phyloP scores from a whole-genome alignment of 163 green algal genomes.

The Coccomyxa subellipsoidea region DNA sequence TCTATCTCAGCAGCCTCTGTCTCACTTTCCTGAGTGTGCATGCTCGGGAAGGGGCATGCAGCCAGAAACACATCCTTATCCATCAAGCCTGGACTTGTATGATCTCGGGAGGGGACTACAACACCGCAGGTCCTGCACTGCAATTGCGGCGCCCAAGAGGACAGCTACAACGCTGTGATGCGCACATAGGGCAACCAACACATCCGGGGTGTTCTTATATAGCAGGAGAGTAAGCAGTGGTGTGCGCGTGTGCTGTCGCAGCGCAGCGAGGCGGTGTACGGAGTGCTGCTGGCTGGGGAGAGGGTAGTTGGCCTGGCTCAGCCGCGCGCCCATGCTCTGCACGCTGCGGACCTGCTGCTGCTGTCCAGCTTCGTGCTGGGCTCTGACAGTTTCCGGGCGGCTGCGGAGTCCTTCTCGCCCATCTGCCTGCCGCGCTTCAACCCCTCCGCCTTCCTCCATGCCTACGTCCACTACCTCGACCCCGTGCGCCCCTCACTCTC shows the following conservation, averaged over 20 bases:
- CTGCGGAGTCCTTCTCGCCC: slow-evolving; percentile 60
- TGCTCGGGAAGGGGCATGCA: background rate
- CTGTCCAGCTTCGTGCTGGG: slow-evolving; percentile 62
- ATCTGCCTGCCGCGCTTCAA: slow-evolving; percentile 76
- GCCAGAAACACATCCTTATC: background rate
- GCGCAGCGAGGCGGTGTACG: slow-evolving; percentile 45
- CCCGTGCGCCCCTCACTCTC: background rate
- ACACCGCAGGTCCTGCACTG: no score
- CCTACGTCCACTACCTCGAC: slow-evolving; percentile 64
- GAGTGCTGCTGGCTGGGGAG: slow-evolving; percentile 43
- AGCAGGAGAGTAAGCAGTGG: background rate
- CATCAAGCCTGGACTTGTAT: no score
- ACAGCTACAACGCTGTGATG: no score
- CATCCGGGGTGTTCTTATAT: no score
- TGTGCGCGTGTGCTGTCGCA: slow-evolving; percentile 27
- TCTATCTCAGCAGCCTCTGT: no score
- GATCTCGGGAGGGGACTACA: no score
- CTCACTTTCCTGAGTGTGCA: background rate
- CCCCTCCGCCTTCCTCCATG: slow-evolving; percentile 64
- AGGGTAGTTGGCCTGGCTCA: slow-evolving; percentile 33
- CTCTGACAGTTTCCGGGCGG: slow-evolving; percentile 55
- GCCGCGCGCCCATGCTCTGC: slow-evolving; percentile 36
- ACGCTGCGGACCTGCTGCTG: slow-evolving; percentile 65
- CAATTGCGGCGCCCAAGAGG: no score
- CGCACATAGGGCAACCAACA: no score